Base-by-base conservation (phyloP, 306 rosid genomes). In the Quercus engelmannii region DNA sequence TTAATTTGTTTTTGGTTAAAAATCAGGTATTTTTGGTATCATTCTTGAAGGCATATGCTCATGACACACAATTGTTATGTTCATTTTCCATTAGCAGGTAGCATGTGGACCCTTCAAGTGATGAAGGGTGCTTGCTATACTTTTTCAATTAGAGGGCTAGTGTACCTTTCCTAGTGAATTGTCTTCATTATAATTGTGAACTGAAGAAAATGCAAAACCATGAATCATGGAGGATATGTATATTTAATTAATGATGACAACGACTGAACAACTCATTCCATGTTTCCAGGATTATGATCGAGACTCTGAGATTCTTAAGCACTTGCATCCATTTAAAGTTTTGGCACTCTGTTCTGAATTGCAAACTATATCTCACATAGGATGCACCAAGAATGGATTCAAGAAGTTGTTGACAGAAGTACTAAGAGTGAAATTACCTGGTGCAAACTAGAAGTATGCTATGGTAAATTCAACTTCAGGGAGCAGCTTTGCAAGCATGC, bases 221-320 rank as follows among this genome's bases (percentile, higher is more conserved):
- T 55, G 14, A 69, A 38, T 38, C 52, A 55, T 67, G 70, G 63
- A n/a, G 63, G 30, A 57, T 35, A 31, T 61, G 33, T 14, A 49
- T 62, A 56, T 20, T 62, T 28, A 21, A 21, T 18, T 28, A 38
- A 38, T 38, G 46, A 63, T 33, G 38, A 73, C 12, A 43, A n/a
- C 26, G 33, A 3, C 75, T n/a, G 41, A 28, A 52, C 74, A 9
- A 72, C 49, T 31, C n/a, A 18, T 72, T 69, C 75, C 13, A 26
- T 69, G 64, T 68, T 80, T 11, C 57, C 93, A 94, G 97, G 99
- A 91, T 85, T 94, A 87, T 81, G 99, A 94, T 79, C 89, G 99
- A 86, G 97, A 91, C 75, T 87, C 89, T 0, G 83, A 80, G 76
- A 85, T 89, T 82, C 84, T 92, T 25, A 81, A 85, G 80, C 85